Base-by-base conservation (phyloP, 2,329 filamentous ascomycete genomes). In the Fusarium liriodendri region DNA sequence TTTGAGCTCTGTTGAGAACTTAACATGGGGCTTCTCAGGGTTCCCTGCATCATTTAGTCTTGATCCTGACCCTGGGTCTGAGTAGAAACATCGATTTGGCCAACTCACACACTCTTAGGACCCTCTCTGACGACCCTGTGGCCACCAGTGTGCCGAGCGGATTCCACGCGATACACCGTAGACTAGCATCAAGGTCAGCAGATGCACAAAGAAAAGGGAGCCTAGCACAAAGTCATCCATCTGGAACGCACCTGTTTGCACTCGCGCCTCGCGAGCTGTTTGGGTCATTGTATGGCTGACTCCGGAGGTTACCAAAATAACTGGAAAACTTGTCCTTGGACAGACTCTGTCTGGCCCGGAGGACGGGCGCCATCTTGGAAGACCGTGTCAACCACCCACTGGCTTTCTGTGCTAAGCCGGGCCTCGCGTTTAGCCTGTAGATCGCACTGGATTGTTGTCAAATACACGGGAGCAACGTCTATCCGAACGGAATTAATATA, bases 151-250 rank as follows among this genome's bases (percentile, higher is more conserved):
- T 93, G 37, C 96, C 95, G 0, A 94, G 87, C 0, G 95, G 94
- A 74, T 96, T 98, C 96, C 96, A 98, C 42, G 94, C 92, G 74
- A 98, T 92, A 2, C 93, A 92, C 45, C 94, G 91, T 66, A 97
- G 87, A 72, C 92, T 95, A 73, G 63, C 32, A 54, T 35, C 33
- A 37, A 47, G 37, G 50, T 77, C 64, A 78, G 75, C 52, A 59
- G 63, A 32, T 40, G 25, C 35, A 22, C 37, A 35, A 35, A 22
- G 16, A 35, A 18, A 22, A 70, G 32, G 38, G 55, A 59, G 61
- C 22, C 35, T n/a, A 35, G 25, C 22, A 40, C 27, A 64, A 32
- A 11, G 42, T 7, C 47, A 63, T 22, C 18, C 63, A 79, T 78
- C 66, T 59, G 57, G 55, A 68, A 83, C 87, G 73, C 83, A 92